A percentile compares a stretch with the other conserved stretches of the same genome.
These are phyloP conservation scores for Penicillium malachiteum DNA, from an alignment of 495 filamentous ascomycete genomes.

Conservation along the genomic window DNA sequence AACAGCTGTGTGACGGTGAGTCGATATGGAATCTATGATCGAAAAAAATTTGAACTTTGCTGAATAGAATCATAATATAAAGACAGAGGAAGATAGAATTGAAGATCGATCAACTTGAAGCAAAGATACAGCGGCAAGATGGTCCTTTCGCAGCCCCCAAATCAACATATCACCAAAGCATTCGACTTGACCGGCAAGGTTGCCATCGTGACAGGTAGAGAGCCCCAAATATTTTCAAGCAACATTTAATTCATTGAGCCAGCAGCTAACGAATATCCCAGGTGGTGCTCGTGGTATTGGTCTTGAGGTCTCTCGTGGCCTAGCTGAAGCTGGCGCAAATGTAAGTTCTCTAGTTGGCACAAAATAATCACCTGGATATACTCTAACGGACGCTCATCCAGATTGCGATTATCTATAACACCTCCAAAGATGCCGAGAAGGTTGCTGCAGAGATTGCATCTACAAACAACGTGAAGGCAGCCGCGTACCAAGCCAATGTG, in stretches of 20 bases:
- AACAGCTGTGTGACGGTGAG: background rate
- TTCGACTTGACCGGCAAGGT: slow-evolving; percentile 41
- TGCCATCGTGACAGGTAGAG: slow-evolving; percentile 31
- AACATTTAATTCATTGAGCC: no score
- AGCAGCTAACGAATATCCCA: background rate
- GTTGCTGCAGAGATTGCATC: slow-evolving; percentile 68
- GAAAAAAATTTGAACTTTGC: no score
- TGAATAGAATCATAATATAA: no score
- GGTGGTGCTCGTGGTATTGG: slow-evolving; percentile 82
- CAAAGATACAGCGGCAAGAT: slow-evolving; percentile 19
- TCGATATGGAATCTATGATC: no score
- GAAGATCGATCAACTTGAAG: background rate
- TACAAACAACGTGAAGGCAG: slow-evolving; percentile 63
- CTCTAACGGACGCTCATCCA: background rate
- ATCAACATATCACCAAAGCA: slow-evolving; percentile 36
- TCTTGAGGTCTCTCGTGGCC: slow-evolving; percentile 64
- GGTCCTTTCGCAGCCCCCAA: slow-evolving; percentile 38
- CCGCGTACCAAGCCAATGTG: slow-evolving; percentile 70
- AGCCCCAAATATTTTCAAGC: background rate
- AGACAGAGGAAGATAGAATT: background rate
- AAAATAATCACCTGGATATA: background rate
- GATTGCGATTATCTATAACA: slow-evolving; percentile 74
- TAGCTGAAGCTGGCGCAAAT: slow-evolving; percentile 79
- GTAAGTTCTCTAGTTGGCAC: slow-evolving; percentile 12
- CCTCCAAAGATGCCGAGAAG: slow-evolving; percentile 64